A percentile compares a stretch with the other conserved stretches of the same genome.
phyloP scores from a whole-genome alignment of 139 green algal genomes.

The Chloropicon primus region DNA sequence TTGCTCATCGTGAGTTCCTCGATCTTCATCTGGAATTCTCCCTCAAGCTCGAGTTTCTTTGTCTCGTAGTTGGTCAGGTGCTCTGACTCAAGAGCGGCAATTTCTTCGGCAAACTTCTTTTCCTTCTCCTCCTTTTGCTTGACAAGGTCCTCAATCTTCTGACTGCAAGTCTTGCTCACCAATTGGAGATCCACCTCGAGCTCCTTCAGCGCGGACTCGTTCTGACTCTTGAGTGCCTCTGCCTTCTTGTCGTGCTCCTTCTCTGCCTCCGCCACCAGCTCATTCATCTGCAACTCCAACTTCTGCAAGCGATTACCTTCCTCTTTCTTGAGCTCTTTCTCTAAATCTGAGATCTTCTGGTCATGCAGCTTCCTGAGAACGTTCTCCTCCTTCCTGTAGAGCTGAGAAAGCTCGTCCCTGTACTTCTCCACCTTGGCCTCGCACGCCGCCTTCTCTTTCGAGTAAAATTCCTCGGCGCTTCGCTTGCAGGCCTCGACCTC shows the following conservation, averaged over 20 bases:
- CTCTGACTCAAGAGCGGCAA: background rate
- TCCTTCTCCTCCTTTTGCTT: background rate
- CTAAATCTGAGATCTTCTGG: background rate
- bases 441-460: background rate
- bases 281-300: background rate
- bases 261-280: background rate
- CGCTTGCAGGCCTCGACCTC: background rate
- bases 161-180: background rate
- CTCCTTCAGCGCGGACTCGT: background rate
- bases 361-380: background rate
- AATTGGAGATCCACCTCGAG: background rate
- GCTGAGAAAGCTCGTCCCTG: background rate
- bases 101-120: background rate
- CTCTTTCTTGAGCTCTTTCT: background rate
- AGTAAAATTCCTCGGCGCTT: background rate
- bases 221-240: background rate
- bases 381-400: background rate
- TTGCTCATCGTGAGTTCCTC: background rate
- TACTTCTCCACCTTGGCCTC: background rate
- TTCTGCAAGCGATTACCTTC: background rate
- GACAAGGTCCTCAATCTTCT: background rate
- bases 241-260: background rate
- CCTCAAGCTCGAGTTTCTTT: background rate
- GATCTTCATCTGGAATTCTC: background rate
- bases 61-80: background rate